Evolutionary conservation across 2,329 filamentous ascomycete species (phyloP), one percentile per base, ranked within the genome.

Genomic region (Calonectria pseudoreteaudii): DNA sequence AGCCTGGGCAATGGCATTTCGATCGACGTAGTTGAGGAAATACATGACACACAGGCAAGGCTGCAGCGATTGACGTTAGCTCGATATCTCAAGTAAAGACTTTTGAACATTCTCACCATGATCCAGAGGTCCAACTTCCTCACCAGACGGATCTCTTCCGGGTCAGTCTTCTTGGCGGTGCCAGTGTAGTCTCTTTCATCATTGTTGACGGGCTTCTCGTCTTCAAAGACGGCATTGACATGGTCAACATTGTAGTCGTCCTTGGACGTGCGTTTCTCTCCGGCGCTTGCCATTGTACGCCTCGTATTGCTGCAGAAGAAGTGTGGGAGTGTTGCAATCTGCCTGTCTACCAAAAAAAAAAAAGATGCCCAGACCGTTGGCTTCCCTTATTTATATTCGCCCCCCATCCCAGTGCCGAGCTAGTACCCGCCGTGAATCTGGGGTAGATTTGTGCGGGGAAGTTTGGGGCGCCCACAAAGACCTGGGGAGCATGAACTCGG

Each of bases 1-100:
- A 8, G 87, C 87, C 53, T 87, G 86, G 0, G 86, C 86, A 67
- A 88, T 87, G 53, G 86, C 86, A 50, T 87, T 87, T 36, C 86
- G 81, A 49, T 88, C 86, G 71, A 87, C 81, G 70, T 86, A 86
- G 75, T 86, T 87, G 53, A 87, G 79, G 70, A 86, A 87, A 66
- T 87, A 87, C 84, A 86, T 88, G 9, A 84, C 49, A 76, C 85
- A 87, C n/a, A 82, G 73, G 36, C 75, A 76, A 1, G 80, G 80
- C 80, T 82, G 18, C 60, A 18, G 1, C 16, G n/a, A 47, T 47
- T 23, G 4, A 13, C 9, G 31, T 78, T 58, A 78, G 72, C 13
- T 2, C 1, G 4, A 8, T 31, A 62, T 62, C 34, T 26, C 31
- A 30, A 3, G 18, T 44, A n/a, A 56, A 62, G 14, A n/a, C n/a